These are phyloP conservation scores for Musa troglodytarum DNA, from an alignment of 176 grass and related monocot species.

Conservation along the genomic window DNA sequence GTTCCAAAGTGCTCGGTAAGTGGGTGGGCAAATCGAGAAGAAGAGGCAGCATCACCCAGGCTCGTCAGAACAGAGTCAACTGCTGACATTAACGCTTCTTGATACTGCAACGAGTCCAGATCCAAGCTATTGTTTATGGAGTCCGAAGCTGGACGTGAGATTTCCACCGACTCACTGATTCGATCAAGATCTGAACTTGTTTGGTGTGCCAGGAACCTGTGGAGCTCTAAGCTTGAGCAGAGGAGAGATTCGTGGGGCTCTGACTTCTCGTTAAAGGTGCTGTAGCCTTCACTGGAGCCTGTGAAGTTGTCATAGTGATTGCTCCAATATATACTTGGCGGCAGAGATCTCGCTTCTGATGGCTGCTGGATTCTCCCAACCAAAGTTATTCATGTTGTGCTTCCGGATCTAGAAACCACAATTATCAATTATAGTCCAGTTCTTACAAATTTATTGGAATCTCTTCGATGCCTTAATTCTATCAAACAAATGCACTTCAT, in stretches of 20 bases:
- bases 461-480: no score
- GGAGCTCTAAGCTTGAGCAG: neutral
- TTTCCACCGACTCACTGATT: neutral
- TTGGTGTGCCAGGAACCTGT: neutral
- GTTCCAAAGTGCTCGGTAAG: neutral
- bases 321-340: no score
- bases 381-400: no score
- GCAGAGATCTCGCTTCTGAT: no score
- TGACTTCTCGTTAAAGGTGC: no score
- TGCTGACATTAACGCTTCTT: neutral
- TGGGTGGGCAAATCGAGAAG: neutral
- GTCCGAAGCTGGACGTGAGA: neutral
- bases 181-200: neutral
- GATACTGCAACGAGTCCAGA: neutral
- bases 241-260: neutral
- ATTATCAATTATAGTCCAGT: no score
- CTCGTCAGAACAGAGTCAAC: neutral
- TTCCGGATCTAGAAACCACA: no score
- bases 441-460: no score
- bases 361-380: no score
- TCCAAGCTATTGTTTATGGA: neutral
- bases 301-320: no score
- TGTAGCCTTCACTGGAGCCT: no score
- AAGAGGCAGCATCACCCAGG: neutral
- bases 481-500: no score